Base-by-base conservation (phyloP, 768 basidiomycete species). In the Gyrodon lividus region DNA sequence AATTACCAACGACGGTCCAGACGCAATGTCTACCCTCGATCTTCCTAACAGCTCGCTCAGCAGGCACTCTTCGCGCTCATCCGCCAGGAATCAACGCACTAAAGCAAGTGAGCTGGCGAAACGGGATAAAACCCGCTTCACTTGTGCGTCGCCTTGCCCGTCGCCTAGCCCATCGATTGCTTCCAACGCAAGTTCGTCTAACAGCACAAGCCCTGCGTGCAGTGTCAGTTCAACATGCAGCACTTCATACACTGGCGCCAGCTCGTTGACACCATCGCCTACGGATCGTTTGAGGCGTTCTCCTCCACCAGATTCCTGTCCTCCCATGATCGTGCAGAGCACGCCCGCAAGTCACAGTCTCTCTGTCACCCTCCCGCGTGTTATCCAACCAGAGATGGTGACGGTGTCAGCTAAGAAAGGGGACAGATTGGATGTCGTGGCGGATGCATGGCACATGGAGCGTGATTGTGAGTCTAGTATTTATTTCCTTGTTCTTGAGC, bases 361-460 rank as follows among this genome's bases (percentile, higher is more conserved):
- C n/a, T 70, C 70, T 24, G 77, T 82, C 13, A 66, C 65, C 38
- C 75, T 84, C 12, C 81, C 81, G 8, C 60, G 67, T 43, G 68
- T 69, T 9, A 76, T 78, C 40, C 66, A 74, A 56, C 75, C 80
- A 13, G 83, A 84, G 61, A 84, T 84, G 83, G 80, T 84, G 23
- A 84, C 82, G 4, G 76, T 84, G 43, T 76, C 75, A 30, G 82
- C 78, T 38, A 81, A 81, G 62, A 78, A 76, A 58, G 83, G 81
- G 5, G 79, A 82, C 61, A 77, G 73, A 58, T 63, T 84, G 47
- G 72, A 74, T 49, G 74, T 84, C 14, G 74, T 83, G 20, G 83
- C 82, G 19, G 81, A 84, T 61, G 80, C 80, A 39, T 84, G 82
- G 81, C 77, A 83, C 62, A 73, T 75, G 66, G 82, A 83, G 61